Conservation (phyloP, 768 basidiomycete genomes). For the Phanerodontia chrysosporium region DNA sequence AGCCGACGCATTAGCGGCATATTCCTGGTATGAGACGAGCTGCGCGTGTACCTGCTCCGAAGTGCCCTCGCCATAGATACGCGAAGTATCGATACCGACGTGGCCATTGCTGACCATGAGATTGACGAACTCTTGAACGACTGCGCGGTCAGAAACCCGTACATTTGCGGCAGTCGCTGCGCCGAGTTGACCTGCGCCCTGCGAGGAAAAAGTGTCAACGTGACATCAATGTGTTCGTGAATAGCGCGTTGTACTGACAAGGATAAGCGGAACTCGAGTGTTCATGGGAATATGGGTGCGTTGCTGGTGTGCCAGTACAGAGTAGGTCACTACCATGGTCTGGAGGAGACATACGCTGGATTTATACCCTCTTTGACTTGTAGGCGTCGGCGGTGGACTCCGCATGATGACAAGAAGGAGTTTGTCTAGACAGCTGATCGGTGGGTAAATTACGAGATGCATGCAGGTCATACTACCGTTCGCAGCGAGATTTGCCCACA, state of each 20-base stretch:
- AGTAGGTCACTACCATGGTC: too few species aligned
- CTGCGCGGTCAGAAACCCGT: background rate
- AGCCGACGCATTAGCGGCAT: too few species aligned
- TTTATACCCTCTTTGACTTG: too few species aligned
- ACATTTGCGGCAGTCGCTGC: background rate
- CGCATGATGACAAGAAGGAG: too few species aligned
- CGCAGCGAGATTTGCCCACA: too few species aligned
- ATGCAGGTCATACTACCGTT: too few species aligned
- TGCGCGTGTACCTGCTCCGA: conserved; percentile 8
- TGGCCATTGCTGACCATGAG: conserved; percentile 1
- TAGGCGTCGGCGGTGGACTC: too few species aligned
- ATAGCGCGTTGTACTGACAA: conserved; percentile 23
- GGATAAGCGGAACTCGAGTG: conserved; percentile 37
- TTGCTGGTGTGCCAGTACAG: background rate
- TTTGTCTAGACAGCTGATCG: too few species aligned
- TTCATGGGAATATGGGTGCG: too few species aligned
- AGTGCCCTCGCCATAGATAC: conserved; percentile 2
- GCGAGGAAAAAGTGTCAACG: background rate
- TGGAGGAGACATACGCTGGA: too few species aligned
- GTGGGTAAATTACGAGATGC: too few species aligned
- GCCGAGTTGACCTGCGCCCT: conserved; percentile 2
- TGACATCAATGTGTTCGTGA: background rate
- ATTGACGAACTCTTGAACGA: background rate
- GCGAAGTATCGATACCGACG: conserved; percentile 5
- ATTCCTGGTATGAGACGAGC: too few species aligned